Percentiles rank a stretch among this genome's conserved stretches.
These are phyloP conservation scores for Jamesozyma rosinii DNA, from an alignment of 805 yeast genomes.

Conservation along the genomic window DNA sequence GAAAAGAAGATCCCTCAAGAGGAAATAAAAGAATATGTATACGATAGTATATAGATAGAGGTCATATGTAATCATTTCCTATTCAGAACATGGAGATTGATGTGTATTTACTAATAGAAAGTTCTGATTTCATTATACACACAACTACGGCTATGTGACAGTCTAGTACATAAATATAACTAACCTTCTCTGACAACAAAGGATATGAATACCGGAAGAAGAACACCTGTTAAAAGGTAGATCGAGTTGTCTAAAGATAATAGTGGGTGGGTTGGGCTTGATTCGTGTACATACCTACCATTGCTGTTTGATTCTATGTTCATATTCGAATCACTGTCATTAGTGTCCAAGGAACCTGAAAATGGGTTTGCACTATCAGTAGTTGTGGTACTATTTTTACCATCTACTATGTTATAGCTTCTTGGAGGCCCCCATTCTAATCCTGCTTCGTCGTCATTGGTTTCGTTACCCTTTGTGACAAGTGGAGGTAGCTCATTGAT, in stretches of 20 bases:
- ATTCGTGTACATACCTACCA: neutral
- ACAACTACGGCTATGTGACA: neutral
- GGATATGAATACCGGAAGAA: constrained; percentile 24
- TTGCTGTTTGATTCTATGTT: neutral
- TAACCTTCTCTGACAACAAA: constrained; percentile 16
- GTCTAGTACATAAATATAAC: neutral
- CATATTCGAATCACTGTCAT: neutral
- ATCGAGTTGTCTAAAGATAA: constrained; percentile 7
- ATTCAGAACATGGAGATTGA: neutral
- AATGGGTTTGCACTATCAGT: neutral
- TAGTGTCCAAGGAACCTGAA: neutral
- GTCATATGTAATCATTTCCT: neutral
- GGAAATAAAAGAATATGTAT: constrained; percentile 11
- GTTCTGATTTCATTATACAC: neutral
- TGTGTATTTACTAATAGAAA: neutral
- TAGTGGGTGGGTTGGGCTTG: neutral
- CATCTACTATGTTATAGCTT: constrained; percentile 2
- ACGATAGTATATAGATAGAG: neutral
- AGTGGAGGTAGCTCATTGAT: neutral
- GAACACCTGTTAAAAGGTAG: constrained; percentile 21
- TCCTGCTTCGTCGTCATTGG: neutral
- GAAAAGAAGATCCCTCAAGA: constrained; percentile 25
- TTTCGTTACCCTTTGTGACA: no score
- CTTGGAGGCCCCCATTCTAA: constrained; percentile 5
- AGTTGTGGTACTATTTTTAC: neutral